Evolutionary conservation across 305 asterid species (phyloP), one percentile per base, ranked within the genome.

Genomic region (Lippia alba): DNA sequence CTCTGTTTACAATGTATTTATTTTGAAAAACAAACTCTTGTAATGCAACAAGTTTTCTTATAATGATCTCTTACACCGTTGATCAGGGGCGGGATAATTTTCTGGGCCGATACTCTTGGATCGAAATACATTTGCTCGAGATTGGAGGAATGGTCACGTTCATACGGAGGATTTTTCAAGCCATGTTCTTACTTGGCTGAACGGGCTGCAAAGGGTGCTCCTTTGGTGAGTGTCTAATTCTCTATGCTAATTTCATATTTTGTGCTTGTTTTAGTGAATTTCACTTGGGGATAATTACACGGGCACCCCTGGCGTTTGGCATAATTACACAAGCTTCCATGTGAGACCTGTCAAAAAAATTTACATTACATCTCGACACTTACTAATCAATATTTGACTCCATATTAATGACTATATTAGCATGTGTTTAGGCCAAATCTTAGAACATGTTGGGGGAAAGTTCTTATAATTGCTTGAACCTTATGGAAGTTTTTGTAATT

Each of bases 61-160:
- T 32, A 4, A 24, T 39, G 32, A 71, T 70, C 24, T 15, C 53
- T 48, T 34, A 7, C 55, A 20, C 56, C 14, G 15, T 77, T 56
- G 20, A 66, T 18, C 85, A 94, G 99, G 79, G 99, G 99, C 53
- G 99, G 99, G 56, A 78, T 92, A 66, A 20, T 95, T 78, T 92
- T 92, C 76, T 95, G 98, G 99, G 99, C 97, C 0, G 99, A 95
- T 58, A 68, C 94, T 67, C 79, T 87, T 48, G 99, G 97, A 36
- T 95, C 98, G 9, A 90, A 87, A 66, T 92, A 95, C 68, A 89
- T 92, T 10, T 81, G 61, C 79, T 90, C 96, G 0, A 87, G 89
- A 62, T 77, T 94, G 87, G 91, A 87, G 72, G 98, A 90, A 71
- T 90, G 96, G 96, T 83, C 92, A 18, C 86, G 80, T 3, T 64